Percentiles rank a stretch among this genome's conserved stretches.
Evolutionary conservation across 1,284 basidiomycete genomes (phyloP).

Genomic region (Cystobasidiaceae sp.): DNA sequence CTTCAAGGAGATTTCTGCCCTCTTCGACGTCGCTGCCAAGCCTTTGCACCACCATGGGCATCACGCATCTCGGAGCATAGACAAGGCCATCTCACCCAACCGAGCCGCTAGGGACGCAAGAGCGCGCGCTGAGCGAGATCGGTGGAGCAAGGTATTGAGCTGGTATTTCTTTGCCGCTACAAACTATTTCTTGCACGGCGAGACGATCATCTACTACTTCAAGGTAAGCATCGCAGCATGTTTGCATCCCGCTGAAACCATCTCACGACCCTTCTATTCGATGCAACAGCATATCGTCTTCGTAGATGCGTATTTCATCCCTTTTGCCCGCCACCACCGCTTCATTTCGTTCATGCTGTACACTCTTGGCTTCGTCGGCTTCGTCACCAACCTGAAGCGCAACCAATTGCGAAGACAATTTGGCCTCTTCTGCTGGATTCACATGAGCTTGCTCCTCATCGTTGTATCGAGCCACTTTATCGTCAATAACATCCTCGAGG

Average conservation of each 20-base stretch:
- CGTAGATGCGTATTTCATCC: conserved; percentile 82
- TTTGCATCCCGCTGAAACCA: conserved; percentile 52
- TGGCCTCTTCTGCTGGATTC: conserved; percentile 99
- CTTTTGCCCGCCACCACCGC: conserved; percentile 93
- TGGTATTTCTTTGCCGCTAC: conserved; percentile 99
- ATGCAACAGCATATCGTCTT: conserved; percentile 95
- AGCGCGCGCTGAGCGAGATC: conserved; percentile 60
- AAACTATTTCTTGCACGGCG: conserved; percentile 98
- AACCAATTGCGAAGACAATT: conserved; percentile 95
- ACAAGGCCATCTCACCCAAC: conserved; percentile 33
- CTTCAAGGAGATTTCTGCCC: conserved; percentile 89
- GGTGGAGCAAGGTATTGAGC: conserved; percentile 90
- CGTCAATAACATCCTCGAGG: conserved; percentile 94
- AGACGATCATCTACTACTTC: conserved; percentile 99
- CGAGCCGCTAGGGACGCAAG: conserved; percentile 36
- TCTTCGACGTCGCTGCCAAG: conserved; percentile 58
- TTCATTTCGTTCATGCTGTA: conserved; percentile 97
- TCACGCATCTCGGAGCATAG: not conserved
- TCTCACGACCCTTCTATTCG: conserved; percentile 45
- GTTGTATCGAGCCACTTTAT: conserved; percentile 94
- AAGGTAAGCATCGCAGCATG: conserved; percentile 57
- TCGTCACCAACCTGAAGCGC: conserved; percentile 89
- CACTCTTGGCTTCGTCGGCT: conserved; percentile 80
- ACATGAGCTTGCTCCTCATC: conserved; percentile 92
- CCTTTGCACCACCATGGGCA: conserved; percentile 24